Evolutionary conservation across 2,329 filamentous ascomycete species (phyloP).

Genomic region (Rhinocladiella mackenziei): DNA sequence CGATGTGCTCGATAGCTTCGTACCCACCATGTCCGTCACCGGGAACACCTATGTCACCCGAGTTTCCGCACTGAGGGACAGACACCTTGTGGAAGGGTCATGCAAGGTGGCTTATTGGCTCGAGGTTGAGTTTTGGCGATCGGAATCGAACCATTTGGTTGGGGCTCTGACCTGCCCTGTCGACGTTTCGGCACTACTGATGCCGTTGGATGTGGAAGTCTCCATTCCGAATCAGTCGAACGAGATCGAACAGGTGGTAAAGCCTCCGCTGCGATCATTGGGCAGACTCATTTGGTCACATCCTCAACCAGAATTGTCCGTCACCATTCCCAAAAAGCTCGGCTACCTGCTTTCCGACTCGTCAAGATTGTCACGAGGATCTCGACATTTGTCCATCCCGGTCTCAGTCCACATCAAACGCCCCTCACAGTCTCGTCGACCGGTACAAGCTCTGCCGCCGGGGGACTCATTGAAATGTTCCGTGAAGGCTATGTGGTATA

Average conservation of each 20-base stretch:
- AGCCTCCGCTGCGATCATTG: conserved; percentile 15
- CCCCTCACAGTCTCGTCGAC: conserved; percentile 5
- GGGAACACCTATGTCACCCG: conserved; percentile 22
- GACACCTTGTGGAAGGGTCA: conserved; percentile 20
- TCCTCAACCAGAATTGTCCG: conserved; percentile 13
- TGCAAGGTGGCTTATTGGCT: conserved; percentile 24
- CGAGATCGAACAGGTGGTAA: conserved; percentile 11
- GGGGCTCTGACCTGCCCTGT: conserved; percentile 19
- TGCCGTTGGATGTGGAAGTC: conserved; percentile 19
- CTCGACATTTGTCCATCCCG: conserved; percentile 19
- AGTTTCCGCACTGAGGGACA: conserved; percentile 17
- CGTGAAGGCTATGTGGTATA: conserved; percentile 22
- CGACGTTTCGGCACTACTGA: conserved; percentile 16
- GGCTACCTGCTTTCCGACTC: conserved; percentile 16
- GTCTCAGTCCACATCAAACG: conserved; percentile 13
- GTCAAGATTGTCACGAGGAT: conserved; percentile 15
- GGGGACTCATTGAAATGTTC: conserved; percentile 10
- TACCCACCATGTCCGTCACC: conserved; percentile 20
- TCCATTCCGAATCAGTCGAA: neutral
- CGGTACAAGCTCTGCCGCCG: conserved; percentile 1
- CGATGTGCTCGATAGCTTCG: conserved; percentile 5
- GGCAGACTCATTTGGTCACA: conserved; percentile 6
- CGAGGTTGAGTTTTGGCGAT: conserved; percentile 20
- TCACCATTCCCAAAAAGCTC: conserved; percentile 17
- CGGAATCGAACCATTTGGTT: conserved; percentile 11